phyloP scores from a whole-genome alignment of 768 basidiomycete genomes.

The Leccinum broughii region DNA sequence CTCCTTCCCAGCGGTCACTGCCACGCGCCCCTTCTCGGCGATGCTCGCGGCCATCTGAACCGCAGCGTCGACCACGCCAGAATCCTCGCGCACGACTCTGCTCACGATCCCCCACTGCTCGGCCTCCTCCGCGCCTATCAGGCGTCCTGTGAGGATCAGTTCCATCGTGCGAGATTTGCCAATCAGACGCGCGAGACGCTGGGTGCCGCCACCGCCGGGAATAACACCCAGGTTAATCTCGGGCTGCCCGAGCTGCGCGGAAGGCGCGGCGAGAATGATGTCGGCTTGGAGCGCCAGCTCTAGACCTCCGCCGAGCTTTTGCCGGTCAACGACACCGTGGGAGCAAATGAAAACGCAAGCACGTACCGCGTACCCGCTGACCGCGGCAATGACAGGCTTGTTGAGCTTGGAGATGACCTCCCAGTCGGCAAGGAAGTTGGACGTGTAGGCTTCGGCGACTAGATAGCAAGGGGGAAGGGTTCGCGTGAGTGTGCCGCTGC shows the following conservation, averaged over 20 bases:
- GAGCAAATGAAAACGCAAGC: neutral
- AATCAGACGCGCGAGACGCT: slow-evolving; percentile 80
- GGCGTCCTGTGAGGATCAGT: slow-evolving; percentile 85
- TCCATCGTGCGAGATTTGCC: slow-evolving; percentile 97
- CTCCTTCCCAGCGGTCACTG: slow-evolving; percentile 88
- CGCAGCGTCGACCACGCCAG: slow-evolving; percentile 87
- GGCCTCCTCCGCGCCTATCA: slow-evolving; percentile 78
- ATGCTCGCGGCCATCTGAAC: slow-evolving; percentile 76
- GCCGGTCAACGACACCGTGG: neutral
- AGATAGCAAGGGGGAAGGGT: neutral
- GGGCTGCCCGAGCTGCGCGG: slow-evolving; percentile 92
- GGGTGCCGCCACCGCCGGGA: slow-evolving; percentile 92
- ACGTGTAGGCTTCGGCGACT: slow-evolving; percentile 88
- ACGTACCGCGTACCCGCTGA: slow-evolving; percentile 90
- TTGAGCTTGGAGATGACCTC: slow-evolving; percentile 64
- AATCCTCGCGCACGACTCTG: slow-evolving; percentile 72
- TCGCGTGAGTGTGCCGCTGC: neutral
- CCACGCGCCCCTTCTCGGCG: slow-evolving; percentile 78
- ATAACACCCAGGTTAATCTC: slow-evolving; percentile 96
- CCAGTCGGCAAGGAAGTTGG: slow-evolving; percentile 88
- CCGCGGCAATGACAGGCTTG: slow-evolving; percentile 96
- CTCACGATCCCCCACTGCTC: slow-evolving; percentile 86
- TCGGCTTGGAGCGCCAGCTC: slow-evolving; percentile 97
- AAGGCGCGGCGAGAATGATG: slow-evolving; percentile 89
- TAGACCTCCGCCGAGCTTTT: slow-evolving; percentile 92